These are phyloP conservation scores for Calonectria hawksworthii DNA, from an alignment of 2,329 filamentous ascomycete genomes.

Conservation along the genomic window DNA sequence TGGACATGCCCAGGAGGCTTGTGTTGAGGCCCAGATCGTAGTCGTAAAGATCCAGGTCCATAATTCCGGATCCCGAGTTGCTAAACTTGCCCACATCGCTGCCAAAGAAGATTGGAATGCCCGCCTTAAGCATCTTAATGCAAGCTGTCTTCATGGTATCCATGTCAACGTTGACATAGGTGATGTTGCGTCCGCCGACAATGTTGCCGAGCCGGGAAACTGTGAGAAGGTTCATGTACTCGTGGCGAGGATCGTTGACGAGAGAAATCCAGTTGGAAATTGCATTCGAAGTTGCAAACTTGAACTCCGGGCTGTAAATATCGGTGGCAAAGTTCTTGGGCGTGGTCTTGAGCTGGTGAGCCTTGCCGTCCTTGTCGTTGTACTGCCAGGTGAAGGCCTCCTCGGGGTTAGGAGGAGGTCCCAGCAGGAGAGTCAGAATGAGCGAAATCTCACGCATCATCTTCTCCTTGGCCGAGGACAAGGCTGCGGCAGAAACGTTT, in stretches of 20 bases:
- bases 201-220: slow-evolving; percentile 87
- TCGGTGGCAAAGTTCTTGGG: slow-evolving; percentile 81
- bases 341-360: slow-evolving; percentile 73
- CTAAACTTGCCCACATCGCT: slow-evolving; percentile 89
- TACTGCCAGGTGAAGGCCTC: slow-evolving; percentile 86
- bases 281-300: slow-evolving; percentile 67
- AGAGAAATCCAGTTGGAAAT: slow-evolving; percentile 83
- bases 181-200: slow-evolving; percentile 80
- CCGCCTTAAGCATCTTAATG: slow-evolving; percentile 82
- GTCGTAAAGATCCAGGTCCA: slow-evolving; percentile 84
- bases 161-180: slow-evolving; percentile 88
- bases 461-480: slow-evolving; percentile 72
- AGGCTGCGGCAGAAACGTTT: slow-evolving; percentile 52
- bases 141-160: slow-evolving; percentile 78
- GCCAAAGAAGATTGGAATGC: slow-evolving; percentile 89
- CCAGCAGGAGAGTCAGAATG: slow-evolving; percentile 86
- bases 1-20: slow-evolving; percentile 79
- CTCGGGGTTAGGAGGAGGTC: slow-evolving; percentile 79
- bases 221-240: slow-evolving; percentile 78
- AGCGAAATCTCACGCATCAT: slow-evolving; percentile 87
- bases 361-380: slow-evolving; percentile 76
- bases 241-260: slow-evolving; percentile 87
- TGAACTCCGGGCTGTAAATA: slow-evolving; percentile 72
- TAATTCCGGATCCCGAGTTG: slow-evolving; percentile 77
- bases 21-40: slow-evolving; percentile 90